Conservation (phyloP, 768 basidiomycete species). For the Megacollybia marginata region DNA sequence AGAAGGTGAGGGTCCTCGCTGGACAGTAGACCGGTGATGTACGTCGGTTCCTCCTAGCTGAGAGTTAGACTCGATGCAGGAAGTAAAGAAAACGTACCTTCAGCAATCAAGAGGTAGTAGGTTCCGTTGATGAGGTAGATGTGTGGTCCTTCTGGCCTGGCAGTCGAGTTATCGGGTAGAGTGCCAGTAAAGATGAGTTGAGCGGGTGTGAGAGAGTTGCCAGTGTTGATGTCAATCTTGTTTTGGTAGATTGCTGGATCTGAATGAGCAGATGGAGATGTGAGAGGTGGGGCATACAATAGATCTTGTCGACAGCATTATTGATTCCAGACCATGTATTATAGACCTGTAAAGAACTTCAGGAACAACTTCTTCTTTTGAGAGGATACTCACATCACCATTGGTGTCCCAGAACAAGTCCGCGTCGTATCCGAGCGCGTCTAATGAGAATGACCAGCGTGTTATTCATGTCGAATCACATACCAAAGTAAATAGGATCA, state of each 20-base stretch:
- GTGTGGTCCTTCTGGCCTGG: conserved; percentile 36
- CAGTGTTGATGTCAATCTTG: conserved; percentile 29
- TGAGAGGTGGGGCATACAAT: conserved; percentile 15
- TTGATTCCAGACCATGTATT: conserved; percentile 31
- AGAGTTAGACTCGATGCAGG: conserved; percentile 13
- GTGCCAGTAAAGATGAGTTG: conserved; percentile 29
- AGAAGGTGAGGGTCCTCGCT: conserved; percentile 22
- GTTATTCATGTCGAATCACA: neutral
- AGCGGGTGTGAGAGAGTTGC: conserved; percentile 27
- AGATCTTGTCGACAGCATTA: conserved; percentile 33
- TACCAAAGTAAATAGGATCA: conserved; percentile 33
- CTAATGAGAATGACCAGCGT: conserved; percentile 8
- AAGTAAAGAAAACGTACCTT: conserved; percentile 16
- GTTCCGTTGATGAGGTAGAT: conserved; percentile 29
- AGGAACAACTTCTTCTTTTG: no score
- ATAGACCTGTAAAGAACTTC: conserved; percentile 22
- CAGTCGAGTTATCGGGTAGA: conserved; percentile 22
- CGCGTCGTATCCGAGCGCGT: conserved; percentile 30
- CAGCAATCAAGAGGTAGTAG: conserved; percentile 33
- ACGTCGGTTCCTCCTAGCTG: conserved; percentile 25
- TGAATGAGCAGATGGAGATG: neutral
- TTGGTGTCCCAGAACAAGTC: conserved; percentile 35
- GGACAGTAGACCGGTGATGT: conserved; percentile 28
- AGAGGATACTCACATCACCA: conserved; percentile 25
- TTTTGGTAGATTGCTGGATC: conserved; percentile 30